phyloP scores from a whole-genome alignment of 2,329 filamentous ascomycete species.

The Pseudogymnoascus sp. region DNA sequence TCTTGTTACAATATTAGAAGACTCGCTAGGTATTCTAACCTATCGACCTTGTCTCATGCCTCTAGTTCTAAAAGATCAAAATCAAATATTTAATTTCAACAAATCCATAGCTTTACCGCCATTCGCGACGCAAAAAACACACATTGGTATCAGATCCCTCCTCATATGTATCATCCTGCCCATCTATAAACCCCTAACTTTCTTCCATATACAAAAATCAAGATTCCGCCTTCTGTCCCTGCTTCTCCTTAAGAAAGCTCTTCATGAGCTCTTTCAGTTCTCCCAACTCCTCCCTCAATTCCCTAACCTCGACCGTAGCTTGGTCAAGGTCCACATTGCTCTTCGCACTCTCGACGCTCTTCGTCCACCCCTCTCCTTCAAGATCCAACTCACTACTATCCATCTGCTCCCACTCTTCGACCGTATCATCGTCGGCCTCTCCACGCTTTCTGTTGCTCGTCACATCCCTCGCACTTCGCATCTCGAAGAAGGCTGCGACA shows the following conservation, averaged over 20 bases:
- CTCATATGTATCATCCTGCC: not conserved
- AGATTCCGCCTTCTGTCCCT: not conserved
- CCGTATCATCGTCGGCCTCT: constrained; percentile 79
- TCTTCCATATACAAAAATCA: not conserved
- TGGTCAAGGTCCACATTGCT: constrained; percentile 76
- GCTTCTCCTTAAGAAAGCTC: not conserved
- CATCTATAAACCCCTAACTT: not conserved
- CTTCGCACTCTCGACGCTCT: constrained; percentile 65
- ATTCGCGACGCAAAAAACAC: not conserved
- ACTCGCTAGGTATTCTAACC: not conserved
- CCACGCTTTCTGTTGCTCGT: constrained; percentile 65
- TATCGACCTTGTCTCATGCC: not conserved
- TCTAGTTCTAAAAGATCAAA: not conserved
- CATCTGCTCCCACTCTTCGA: constrained; percentile 91
- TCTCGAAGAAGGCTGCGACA: constrained; percentile 66
- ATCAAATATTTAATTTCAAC: not conserved
- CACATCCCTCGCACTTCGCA: constrained; percentile 55
- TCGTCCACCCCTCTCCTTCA: constrained; percentile 75
- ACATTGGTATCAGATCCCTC: not conserved
- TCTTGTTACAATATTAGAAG: not conserved
- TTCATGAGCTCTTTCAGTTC: constrained; percentile 39
- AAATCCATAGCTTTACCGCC: not conserved
- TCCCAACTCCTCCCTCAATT: constrained; percentile 49
- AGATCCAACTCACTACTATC: constrained; percentile 58
- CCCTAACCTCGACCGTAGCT: constrained; percentile 59